Conservation (phyloP, 441 rosid species). For the Bocquillonia castaneifolia region DNA sequence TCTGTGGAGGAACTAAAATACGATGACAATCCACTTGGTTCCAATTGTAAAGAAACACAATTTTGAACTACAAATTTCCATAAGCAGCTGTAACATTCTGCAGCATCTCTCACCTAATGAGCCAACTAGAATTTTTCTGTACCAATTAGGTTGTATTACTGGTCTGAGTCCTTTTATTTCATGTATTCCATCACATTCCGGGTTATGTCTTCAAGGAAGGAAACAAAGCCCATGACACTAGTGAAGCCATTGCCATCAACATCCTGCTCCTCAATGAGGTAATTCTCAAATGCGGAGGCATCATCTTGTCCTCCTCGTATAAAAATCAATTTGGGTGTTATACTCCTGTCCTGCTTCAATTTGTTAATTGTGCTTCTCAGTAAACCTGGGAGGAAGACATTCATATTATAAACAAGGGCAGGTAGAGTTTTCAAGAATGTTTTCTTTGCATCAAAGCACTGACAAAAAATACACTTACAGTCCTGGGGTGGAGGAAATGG, state of each 20-base stretch:
- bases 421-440: background rate
- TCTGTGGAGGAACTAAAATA: background rate
- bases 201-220: slow-evolving; percentile 83
- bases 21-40: background rate
- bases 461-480: slow-evolving; percentile 47
- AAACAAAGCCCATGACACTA: slow-evolving; percentile 87
- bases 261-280: slow-evolving; percentile 91
- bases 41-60: background rate
- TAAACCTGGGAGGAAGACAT: slow-evolving; percentile 43
- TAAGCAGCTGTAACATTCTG: background rate
- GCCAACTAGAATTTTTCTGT: background rate
- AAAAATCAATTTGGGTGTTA: slow-evolving; percentile 80
- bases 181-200: slow-evolving; percentile 75
- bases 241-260: slow-evolving; percentile 83
- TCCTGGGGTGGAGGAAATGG: slow-evolving; percentile 96
- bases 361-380: slow-evolving; percentile 70
- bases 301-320: slow-evolving; percentile 80
- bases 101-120: background rate
- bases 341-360: slow-evolving; percentile 82
- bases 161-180: slow-evolving; percentile 38
- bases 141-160: background rate
- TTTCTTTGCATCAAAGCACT: slow-evolving; percentile 5
- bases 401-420: slow-evolving; percentile 1
- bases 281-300: slow-evolving; percentile 77
- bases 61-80: background rate